A percentile compares a stretch with the other conserved stretches of the same genome.
Conservation (phyloP, 2,329 filamentous ascomycete genomes). For the Aspergillus melleus region DNA sequence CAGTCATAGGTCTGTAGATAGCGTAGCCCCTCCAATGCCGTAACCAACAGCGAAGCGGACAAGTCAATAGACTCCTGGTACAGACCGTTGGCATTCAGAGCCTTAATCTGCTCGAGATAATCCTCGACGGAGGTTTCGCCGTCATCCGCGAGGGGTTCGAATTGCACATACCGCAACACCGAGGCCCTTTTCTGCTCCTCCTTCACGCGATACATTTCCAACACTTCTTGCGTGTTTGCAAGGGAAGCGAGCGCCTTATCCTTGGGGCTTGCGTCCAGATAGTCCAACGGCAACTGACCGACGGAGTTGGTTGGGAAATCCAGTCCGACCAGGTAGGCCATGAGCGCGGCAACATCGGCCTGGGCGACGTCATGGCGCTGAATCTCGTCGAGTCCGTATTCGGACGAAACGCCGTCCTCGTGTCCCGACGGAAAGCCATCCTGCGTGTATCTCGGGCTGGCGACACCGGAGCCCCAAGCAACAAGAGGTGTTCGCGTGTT, state of each 20-base stretch:
- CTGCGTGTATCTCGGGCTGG: conserved; percentile 63
- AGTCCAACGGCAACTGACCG: conserved; percentile 84
- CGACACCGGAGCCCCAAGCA: conserved; percentile 89
- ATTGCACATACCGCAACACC: conserved; percentile 77
- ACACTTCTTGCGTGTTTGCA: conserved; percentile 79
- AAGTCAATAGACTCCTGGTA: conserved; percentile 77
- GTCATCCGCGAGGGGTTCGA: conserved; percentile 64
- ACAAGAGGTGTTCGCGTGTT: conserved; percentile 94
- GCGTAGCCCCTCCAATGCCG: conserved; percentile 77
- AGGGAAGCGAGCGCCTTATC: conserved; percentile 83
- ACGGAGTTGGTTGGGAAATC: conserved; percentile 97
- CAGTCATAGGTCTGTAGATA: conserved; percentile 99
- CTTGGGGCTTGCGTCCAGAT: conserved; percentile 67
- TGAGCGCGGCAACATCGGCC: conserved; percentile 90
- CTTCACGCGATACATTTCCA: conserved; percentile 97
- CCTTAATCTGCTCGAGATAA: conserved; percentile 66
- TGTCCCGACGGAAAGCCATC: conserved; percentile 71
- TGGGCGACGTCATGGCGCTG: conserved; percentile 89
- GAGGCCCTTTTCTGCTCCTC: conserved; percentile 77
- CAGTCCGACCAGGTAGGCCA: conserved; percentile 86
- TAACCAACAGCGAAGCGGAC: conserved; percentile 72
- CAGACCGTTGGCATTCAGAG: conserved; percentile 64
- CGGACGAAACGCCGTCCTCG: conserved; percentile 80
- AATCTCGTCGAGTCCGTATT: conserved; percentile 81
- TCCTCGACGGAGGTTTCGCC: conserved; percentile 61